phyloP scores from a whole-genome alignment of 192 early-diverging fungal genomes.

The Coemansia guatemalensis region DNA sequence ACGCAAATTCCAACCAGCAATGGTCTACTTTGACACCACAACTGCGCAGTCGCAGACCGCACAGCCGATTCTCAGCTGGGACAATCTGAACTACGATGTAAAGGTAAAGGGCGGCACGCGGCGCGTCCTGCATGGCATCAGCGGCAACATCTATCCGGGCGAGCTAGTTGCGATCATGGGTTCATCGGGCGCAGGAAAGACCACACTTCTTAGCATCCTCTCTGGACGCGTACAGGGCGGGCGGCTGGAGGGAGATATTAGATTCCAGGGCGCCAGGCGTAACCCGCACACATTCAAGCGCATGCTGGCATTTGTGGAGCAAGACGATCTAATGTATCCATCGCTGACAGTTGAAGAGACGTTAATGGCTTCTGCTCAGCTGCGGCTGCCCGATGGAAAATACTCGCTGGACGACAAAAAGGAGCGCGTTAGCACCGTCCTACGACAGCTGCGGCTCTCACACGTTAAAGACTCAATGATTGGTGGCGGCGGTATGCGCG shows the following conservation, averaged over 20 bases:
- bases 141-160: conserved; percentile 68
- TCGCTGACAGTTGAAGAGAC: conserved; percentile 74
- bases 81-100: conserved; percentile 39
- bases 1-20: too few relatives aligned
- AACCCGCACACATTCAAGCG: conserved; percentile 40
- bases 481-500: conserved; percentile 37
- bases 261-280: conserved; percentile 52
- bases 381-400: conserved; percentile 58
- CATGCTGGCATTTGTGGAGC: conserved; percentile 47
- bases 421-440: conserved; percentile 59
- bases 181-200: conserved; percentile 85
- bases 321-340: conserved; percentile 53
- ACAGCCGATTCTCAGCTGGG: too few relatives aligned
- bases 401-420: conserved; percentile 52
- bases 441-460: conserved; percentile 61
- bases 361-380: conserved; percentile 62
- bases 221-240: conserved; percentile 62
- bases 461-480: conserved; percentile 56
- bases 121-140: conserved; percentile 63
- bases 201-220: conserved; percentile 76
- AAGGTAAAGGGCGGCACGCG: conserved; percentile 28
- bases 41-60: too few relatives aligned
- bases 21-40: too few relatives aligned
- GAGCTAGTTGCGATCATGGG: conserved; percentile 88
- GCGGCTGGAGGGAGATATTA: conserved; percentile 53